Conservation (phyloP, 2,329 filamentous ascomycete genomes). For the Fusarium robinianum region DNA sequence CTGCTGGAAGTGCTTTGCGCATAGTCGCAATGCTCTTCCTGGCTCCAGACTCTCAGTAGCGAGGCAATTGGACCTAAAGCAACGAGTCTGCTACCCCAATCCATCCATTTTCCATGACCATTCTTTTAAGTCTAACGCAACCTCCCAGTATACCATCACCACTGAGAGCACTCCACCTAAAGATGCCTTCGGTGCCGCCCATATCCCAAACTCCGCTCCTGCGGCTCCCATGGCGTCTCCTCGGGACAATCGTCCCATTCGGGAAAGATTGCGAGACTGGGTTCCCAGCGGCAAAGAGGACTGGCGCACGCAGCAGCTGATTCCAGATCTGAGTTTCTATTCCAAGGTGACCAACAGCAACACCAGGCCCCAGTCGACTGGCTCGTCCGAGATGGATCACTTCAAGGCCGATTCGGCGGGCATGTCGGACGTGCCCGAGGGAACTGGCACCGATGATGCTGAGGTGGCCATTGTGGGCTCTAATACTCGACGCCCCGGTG, state of each 20-base stretch:
- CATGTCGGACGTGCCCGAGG: slow-evolving; percentile 34
- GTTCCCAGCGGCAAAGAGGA: slow-evolving; percentile 6
- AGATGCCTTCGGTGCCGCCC: slow-evolving; percentile 11
- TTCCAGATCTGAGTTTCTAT: slow-evolving; percentile 34
- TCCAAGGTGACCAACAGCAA: slow-evolving; percentile 39
- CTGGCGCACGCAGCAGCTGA: slow-evolving; percentile 8
- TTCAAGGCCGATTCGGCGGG: slow-evolving; percentile 30
- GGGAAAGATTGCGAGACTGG: slow-evolving; percentile 32
- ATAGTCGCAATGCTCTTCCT: slow-evolving; percentile 16
- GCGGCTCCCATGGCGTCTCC: background rate
- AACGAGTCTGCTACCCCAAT: slow-evolving; percentile 19
- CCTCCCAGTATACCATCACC: slow-evolving; percentile 18
- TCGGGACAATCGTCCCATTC: slow-evolving; percentile 22
- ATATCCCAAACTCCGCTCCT: slow-evolving; percentile 26
- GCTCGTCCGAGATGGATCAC: slow-evolving; percentile 39
- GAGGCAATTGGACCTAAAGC: slow-evolving; percentile 10
- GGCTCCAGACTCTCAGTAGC: slow-evolving; percentile 3
- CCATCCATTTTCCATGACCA: background rate
- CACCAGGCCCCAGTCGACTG: slow-evolving; percentile 42
- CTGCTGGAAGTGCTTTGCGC: slow-evolving; percentile 41
- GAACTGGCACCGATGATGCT: slow-evolving; percentile 36
- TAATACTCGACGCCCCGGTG: slow-evolving; percentile 46
- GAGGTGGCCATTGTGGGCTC: slow-evolving; percentile 35
- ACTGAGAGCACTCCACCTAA: slow-evolving; percentile 7
- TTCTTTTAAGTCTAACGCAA: slow-evolving; percentile 9